Base-by-base conservation (phyloP, 257 asterid genomes). In the Forsythia viridissima region DNA sequence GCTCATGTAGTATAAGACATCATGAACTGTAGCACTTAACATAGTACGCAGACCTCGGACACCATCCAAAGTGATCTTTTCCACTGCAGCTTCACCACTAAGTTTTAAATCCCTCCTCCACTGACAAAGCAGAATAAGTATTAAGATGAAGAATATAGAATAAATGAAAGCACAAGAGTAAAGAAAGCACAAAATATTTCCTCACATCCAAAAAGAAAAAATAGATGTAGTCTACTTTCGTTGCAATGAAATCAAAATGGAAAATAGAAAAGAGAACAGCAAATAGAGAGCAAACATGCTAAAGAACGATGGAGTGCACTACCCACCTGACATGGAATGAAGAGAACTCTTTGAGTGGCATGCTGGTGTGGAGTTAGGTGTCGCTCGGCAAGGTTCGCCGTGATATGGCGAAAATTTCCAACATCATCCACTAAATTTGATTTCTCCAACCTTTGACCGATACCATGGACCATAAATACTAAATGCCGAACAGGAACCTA, bases 391-490 rank as follows among this genome's bases (percentile, higher is more conserved):
- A 95, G 90, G 79, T 86, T 85, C 81, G 92, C 87, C 16, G 98
- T 91, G 55, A 92, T 74, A 21, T 86, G 94, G 83, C 97, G 97
- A 82, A 92, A 93, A 81, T 80, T 83, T 78, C 89, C 92, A 83
- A 95, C 99, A 85, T 95, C 99, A 84, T 95, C 99, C 74, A 95
- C 99, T 84, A 96, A 89, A 86, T 93, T 96, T 52, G 99, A 96
- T 77, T 93, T 96, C 86, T 93, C 98, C 90, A 96, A 83, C 82
- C 99, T 92, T 86, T 96, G 99, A 75, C 99, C 99, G 79, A 96
- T 93, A 75, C 98, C 99, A 72, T 96, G 99, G 80, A 96, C 96
- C 98, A 96, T 93, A 90, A 96, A 96, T 63, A 96, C 96, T 66
- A 96, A 82, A 86, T 96, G 99, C 39, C 88, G 89, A 81, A 96